phyloP scores from a whole-genome alignment of 1,284 basidiomycete species.

The Cystobasidium pallidum region DNA sequence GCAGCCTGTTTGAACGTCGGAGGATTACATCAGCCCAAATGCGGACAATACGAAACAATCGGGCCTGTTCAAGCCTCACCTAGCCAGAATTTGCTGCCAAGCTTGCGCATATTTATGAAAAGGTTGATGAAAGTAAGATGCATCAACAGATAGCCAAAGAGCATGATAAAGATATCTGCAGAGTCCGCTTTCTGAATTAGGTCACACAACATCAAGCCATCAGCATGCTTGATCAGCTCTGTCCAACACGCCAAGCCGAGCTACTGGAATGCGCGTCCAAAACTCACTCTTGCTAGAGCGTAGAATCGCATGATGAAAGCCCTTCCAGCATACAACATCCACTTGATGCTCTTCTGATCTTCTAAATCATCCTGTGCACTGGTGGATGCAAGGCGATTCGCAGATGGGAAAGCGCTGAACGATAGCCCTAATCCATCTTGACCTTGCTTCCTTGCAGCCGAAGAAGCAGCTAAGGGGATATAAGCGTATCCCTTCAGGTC shows the following conservation, averaged over 20 bases:
- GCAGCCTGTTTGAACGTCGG: constrained; percentile 61
- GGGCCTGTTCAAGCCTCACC: constrained; percentile 58
- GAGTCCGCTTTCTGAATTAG: constrained; percentile 79
- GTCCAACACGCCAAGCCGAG: not conserved
- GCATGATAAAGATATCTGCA: constrained; percentile 90
- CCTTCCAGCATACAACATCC: constrained; percentile 83
- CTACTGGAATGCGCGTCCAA: not conserved
- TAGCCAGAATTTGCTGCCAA: constrained; percentile 88
- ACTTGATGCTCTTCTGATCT: constrained; percentile 73
- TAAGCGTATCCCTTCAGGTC: constrained; percentile 32
- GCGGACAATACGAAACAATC: too few species aligned
- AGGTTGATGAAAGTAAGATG: constrained; percentile 91
- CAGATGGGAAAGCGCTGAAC: constrained; percentile 35
- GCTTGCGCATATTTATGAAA: constrained; percentile 78
- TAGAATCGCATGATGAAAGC: constrained; percentile 81
- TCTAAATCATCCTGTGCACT: constrained; percentile 57
- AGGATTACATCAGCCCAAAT: too few species aligned
- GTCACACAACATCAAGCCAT: not conserved
- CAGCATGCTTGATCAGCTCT: not conserved
- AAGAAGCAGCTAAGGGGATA: constrained; percentile 24
- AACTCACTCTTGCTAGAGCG: constrained; percentile 74
- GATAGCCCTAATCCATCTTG: constrained; percentile 40
- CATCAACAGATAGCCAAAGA: constrained; percentile 96
- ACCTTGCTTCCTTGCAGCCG: not conserved
- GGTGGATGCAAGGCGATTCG: not conserved